These are phyloP conservation scores for Verruconis gallopava DNA, from an alignment of 2,329 filamentous ascomycete genomes.

Conservation along the genomic window DNA sequence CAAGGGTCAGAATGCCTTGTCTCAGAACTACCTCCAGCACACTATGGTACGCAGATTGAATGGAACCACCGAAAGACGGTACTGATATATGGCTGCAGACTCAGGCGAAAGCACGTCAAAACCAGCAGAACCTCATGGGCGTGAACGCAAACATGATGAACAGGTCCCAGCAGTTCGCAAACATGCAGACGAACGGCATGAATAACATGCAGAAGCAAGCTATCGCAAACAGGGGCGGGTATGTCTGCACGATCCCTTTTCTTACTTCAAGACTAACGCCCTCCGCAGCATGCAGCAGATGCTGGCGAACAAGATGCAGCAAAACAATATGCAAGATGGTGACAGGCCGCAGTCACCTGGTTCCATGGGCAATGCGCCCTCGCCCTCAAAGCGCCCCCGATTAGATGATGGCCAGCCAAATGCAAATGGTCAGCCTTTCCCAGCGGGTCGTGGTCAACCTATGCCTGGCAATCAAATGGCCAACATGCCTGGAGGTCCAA, in stretches of 20 bases:
- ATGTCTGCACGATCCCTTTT: constrained; percentile 5
- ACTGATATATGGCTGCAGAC: no score
- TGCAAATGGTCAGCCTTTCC: constrained; percentile 67
- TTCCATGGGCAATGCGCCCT: constrained; percentile 63
- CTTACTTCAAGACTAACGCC: constrained; percentile 30
- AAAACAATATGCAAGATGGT: constrained; percentile 75
- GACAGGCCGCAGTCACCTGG: constrained; percentile 72
- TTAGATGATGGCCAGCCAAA: constrained; percentile 54
- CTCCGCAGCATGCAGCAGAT: constrained; percentile 56
- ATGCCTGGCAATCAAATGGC: constrained; percentile 59
- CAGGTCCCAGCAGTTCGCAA: constrained; percentile 19
- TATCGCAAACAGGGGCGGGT: constrained; percentile 1
- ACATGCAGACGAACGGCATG: constrained; percentile 36
- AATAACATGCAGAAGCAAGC: constrained; percentile 52
- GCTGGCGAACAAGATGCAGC: constrained; percentile 50
- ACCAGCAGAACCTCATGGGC: constrained; percentile 32
- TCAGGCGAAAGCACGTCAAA: constrained; percentile 25
- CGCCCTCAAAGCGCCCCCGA: constrained; percentile 79
- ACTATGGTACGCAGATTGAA: constrained; percentile 56
- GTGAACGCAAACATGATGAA: neutral
- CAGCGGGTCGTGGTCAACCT: constrained; percentile 57
- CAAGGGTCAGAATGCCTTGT: neutral
- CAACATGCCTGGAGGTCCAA: constrained; percentile 36
- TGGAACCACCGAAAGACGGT: no score
- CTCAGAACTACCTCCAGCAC: constrained; percentile 62